Evolutionary conservation across 495 filamentous ascomycete species (phyloP).

Genomic region (Chlorociboria aeruginascens): DNA sequence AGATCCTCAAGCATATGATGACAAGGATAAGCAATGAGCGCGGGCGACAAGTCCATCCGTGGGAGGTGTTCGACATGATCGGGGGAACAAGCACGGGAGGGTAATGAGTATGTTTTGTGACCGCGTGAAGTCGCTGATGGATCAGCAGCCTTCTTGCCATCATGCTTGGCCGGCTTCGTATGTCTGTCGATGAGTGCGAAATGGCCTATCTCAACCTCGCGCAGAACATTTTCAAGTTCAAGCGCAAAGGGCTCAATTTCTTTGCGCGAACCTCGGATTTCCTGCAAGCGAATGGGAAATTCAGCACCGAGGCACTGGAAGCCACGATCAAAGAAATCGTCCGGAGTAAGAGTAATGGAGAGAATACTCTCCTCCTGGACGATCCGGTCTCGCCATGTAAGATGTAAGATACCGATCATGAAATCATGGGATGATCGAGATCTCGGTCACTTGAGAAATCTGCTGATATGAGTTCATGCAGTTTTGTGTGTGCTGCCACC

Average conservation of each 20-base stretch:
- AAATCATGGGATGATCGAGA: no score
- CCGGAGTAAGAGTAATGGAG: slow-evolving; percentile 17
- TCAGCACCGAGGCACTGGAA: slow-evolving; percentile 28
- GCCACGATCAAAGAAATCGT: slow-evolving; percentile 27
- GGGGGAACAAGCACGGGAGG: slow-evolving; percentile 27
- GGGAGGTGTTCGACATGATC: slow-evolving; percentile 34
- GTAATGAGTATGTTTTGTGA: neutral
- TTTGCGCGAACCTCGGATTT: neutral
- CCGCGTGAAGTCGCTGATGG: neutral
- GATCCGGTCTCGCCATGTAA: slow-evolving; percentile 20
- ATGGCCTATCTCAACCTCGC: slow-evolving; percentile 7
- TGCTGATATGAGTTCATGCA: neutral
- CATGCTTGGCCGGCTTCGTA: slow-evolving; percentile 13
- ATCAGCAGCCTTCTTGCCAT: slow-evolving; percentile 4
- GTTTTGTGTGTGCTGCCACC: neutral
- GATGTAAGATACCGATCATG: slow-evolving; percentile 10
- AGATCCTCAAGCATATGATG: slow-evolving; percentile 39
- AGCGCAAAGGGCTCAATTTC: neutral
- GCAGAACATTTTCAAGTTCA: slow-evolving; percentile 1
- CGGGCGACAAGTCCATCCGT: slow-evolving; percentile 30
- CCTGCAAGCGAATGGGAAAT: slow-evolving; percentile 17
- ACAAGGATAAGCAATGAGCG: slow-evolving; percentile 43
- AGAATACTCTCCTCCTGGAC: slow-evolving; percentile 26
- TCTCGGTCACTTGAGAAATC: neutral
- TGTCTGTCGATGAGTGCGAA: slow-evolving; percentile 8